Conservation (phyloP, 129 eudicot genomes). For the Tagetes erecta region DNA sequence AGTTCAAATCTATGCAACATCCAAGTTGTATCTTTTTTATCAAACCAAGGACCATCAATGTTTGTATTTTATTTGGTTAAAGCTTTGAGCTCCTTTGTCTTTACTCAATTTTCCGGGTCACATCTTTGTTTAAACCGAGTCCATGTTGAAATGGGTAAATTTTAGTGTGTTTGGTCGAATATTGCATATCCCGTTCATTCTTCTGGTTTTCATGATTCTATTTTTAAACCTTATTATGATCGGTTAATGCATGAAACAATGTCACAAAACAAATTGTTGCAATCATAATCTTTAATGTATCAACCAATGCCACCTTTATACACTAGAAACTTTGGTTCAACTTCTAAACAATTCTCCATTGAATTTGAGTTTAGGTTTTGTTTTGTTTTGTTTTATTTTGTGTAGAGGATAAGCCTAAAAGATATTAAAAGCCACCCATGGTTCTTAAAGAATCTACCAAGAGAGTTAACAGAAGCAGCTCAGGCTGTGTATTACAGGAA, state of each 20-base stretch:
- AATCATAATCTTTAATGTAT: too few species aligned
- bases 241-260: too few species aligned
- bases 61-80: slow-evolving; percentile 23
- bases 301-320: too few species aligned
- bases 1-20: slow-evolving; percentile 18
- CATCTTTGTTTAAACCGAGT: not conserved
- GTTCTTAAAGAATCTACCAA: slow-evolving; percentile 88
- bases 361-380: not conserved
- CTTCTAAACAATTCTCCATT: not conserved
- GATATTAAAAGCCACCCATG: slow-evolving; percentile 94
- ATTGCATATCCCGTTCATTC: too few species aligned
- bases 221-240: too few species aligned
- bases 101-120: slow-evolving; percentile 11
- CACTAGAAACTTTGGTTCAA: too few species aligned
- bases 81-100: slow-evolving; percentile 20
- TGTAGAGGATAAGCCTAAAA: slow-evolving; percentile 73
- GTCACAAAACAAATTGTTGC: too few species aligned
- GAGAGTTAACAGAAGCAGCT: slow-evolving; percentile 77
- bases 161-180: not conserved
- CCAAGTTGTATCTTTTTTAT: slow-evolving; percentile 24
- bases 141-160: not conserved
- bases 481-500: slow-evolving; percentile 72
- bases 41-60: not conserved
- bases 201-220: too few species aligned
- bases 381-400: not conserved